Evolutionary conservation across 2,329 filamentous ascomycete genomes (phyloP).

Genomic region (Ceratocystis diversiconidia): DNA sequence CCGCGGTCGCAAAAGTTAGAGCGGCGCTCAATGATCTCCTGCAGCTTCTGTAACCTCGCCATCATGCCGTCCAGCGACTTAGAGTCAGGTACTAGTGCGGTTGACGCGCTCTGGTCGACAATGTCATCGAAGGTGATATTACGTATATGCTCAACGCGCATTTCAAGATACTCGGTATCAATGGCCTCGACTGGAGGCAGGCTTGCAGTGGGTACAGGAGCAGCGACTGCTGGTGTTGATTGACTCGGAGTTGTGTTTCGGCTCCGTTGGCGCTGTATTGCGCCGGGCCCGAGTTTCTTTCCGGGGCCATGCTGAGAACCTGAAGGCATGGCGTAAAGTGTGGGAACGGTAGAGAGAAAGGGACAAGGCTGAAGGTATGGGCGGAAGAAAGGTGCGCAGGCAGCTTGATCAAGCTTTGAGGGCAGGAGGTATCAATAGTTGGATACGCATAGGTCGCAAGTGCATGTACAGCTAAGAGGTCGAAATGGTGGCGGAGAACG

Average conservation of each 20-base stretch:
- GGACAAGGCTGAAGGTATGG: constrained; percentile 2
- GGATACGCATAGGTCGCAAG: background rate
- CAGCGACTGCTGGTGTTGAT: constrained; percentile 19
- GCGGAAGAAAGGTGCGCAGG: too few relatives aligned
- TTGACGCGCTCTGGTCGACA: constrained; percentile 46
- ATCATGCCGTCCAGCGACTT: constrained; percentile 50
- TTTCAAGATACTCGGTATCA: constrained; percentile 52
- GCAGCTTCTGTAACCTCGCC: constrained; percentile 47
- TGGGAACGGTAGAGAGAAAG: background rate
- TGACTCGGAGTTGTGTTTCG: constrained; percentile 65
- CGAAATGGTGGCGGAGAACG: background rate
- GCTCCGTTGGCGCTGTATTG: constrained; percentile 53
- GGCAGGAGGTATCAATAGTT: background rate
- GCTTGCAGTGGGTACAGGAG: constrained; percentile 31
- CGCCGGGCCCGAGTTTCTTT: constrained; percentile 48
- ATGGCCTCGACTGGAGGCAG: constrained; percentile 41
- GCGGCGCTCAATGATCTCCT: constrained; percentile 52
- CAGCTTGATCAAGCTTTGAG: too few relatives aligned
- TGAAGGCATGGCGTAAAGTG: constrained; percentile 37
- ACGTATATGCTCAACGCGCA: constrained; percentile 43
- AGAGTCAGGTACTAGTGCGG: constrained; percentile 47
- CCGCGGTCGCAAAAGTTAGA: constrained; percentile 55
- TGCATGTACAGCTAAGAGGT: background rate
- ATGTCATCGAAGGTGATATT: constrained; percentile 55
- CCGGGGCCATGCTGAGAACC: constrained; percentile 46